Evolutionary conservation across 805 yeast genomes (phyloP), one percentile per base, ranked within the genome.

Genomic region (Ogataea degrootiae): DNA sequence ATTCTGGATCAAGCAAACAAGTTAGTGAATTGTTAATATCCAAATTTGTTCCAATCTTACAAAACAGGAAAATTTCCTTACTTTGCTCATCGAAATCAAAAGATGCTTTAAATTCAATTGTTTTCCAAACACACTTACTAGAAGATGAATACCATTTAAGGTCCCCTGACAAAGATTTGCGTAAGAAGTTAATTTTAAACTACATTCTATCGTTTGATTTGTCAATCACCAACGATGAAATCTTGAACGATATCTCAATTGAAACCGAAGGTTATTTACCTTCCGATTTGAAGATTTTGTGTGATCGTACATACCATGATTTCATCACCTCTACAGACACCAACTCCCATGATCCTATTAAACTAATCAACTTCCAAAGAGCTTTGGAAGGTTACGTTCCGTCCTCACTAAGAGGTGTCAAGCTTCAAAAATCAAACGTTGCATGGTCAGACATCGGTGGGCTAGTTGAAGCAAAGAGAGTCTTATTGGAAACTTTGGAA

Each of bases 371-470:
- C 46, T 79, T 88, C 48, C 68, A 73, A 16, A 68, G 63, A 8
- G 87, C 96, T 0, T 59, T 86, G n/a, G 63, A 74, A 12, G 87
- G 81, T 0, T 92, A 77, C 56, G 78, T 82, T 1, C 97, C 98
- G 0, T 80, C 96, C 0, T 82, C 88, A 41, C 68, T 92, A 45
- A 76, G 96, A 45, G 96, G 96, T 0, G 96, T 89, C 6, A 88
- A 89, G 61, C 70, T 91, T 11, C 89, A 89, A 55, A 89, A 87
- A 57, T 82, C 92, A 0, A 67, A 80, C 1, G 79, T 82, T 0
- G 76, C 77, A 41, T 92, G 99, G 99, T 58, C 73, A 2, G 96
- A 90, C 55, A 88, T 92, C 54, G 99, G 98, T 6, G 99, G 97
- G 0, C 70, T 92, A 46, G 69, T 69, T 17, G 85, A 81, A 15